A percentile compares a stretch with the other conserved stretches of the same genome.
Evolutionary conservation across 1,139 yeast genomes (phyloP).

Genomic region (Blastobotrys aristatus): DNA sequence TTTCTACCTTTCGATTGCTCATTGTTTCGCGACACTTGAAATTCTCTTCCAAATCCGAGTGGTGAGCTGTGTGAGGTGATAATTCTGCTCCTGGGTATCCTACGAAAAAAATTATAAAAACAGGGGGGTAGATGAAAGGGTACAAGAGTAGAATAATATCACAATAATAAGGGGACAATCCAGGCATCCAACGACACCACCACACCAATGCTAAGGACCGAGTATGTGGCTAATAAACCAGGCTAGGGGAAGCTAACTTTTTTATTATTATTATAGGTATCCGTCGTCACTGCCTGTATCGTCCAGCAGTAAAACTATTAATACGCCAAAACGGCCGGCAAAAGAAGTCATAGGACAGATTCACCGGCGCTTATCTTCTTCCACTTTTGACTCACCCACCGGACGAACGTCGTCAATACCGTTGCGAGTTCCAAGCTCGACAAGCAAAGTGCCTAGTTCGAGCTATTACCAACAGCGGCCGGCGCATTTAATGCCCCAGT

Average conservation of each 20-base stretch:
- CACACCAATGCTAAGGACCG: slow-evolving; percentile 8
- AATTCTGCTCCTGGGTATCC: too few species aligned
- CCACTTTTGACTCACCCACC: slow-evolving; percentile 9
- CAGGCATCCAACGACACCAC: slow-evolving; percentile 7
- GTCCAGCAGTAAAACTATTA: slow-evolving; percentile 9
- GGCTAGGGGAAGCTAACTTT: background rate
- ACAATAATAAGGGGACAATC: too few species aligned
- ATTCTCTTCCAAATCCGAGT: background rate
- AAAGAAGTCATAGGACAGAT: slow-evolving; percentile 25
- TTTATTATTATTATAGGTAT: slow-evolving; percentile 8
- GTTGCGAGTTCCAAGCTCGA: slow-evolving; percentile 11
- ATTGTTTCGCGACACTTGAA: background rate
- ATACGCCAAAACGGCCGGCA: slow-evolving; percentile 19
- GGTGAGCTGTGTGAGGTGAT: too few species aligned
- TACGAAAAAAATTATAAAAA: background rate
- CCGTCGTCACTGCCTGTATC: slow-evolving; percentile 22
- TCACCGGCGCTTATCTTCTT: slow-evolving; percentile 21
- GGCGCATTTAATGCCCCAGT: slow-evolving; percentile 2
- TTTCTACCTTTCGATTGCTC: background rate
- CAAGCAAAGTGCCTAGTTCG: background rate
- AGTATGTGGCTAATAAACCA: slow-evolving; percentile 8
- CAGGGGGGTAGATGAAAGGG: background rate
- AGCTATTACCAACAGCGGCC: slow-evolving; percentile 2
- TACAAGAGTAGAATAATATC: too few species aligned
- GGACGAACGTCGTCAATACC: slow-evolving; percentile 20